These are phyloP conservation scores for Cryptococcus sp. DNA, from an alignment of 1,284 basidiomycete genomes.

Conservation along the genomic window DNA sequence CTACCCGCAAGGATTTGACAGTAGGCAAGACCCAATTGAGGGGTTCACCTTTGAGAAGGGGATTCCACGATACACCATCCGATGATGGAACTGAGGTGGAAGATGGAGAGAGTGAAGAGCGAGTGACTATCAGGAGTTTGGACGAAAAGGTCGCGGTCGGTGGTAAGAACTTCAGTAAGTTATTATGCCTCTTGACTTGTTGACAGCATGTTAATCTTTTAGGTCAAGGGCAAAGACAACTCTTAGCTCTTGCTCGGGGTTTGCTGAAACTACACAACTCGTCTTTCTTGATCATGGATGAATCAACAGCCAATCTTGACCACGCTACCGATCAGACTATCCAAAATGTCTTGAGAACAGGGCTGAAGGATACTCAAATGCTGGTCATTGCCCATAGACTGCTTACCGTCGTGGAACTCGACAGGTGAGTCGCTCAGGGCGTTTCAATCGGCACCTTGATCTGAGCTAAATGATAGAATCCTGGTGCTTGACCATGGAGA, in stretches of 20 bases:
- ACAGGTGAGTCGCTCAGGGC: constrained; percentile 34
- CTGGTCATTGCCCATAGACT: constrained; percentile 52
- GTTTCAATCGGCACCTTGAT: constrained; percentile 18
- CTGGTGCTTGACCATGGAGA: constrained; percentile 52
- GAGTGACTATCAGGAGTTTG: constrained; percentile 51
- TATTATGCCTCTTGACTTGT: too few relatives aligned
- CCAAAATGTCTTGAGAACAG: constrained; percentile 48
- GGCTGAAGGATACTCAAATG: constrained; percentile 47
- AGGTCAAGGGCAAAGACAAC: constrained; percentile 56
- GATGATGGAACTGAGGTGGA: constrained; percentile 2
- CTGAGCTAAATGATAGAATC: constrained; percentile 48
- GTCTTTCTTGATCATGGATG: constrained; percentile 55
- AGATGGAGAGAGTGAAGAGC: constrained; percentile 34
- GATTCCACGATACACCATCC: constrained; percentile 6
- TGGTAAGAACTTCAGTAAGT: constrained; percentile 43
- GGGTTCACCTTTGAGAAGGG: constrained; percentile 1
- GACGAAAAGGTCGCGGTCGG: constrained; percentile 53
- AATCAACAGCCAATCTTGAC: constrained; percentile 53
- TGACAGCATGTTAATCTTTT: constrained; percentile 16
- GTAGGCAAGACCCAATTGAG: not conserved
- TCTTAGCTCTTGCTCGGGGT: constrained; percentile 55
- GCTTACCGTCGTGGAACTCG: constrained; percentile 51
- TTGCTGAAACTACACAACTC: constrained; percentile 52
- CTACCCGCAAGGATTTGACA: not conserved
- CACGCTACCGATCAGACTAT: constrained; percentile 50